Base-by-base conservation (phyloP, 306 rosid species). In the Gleditsia sinensis region DNA sequence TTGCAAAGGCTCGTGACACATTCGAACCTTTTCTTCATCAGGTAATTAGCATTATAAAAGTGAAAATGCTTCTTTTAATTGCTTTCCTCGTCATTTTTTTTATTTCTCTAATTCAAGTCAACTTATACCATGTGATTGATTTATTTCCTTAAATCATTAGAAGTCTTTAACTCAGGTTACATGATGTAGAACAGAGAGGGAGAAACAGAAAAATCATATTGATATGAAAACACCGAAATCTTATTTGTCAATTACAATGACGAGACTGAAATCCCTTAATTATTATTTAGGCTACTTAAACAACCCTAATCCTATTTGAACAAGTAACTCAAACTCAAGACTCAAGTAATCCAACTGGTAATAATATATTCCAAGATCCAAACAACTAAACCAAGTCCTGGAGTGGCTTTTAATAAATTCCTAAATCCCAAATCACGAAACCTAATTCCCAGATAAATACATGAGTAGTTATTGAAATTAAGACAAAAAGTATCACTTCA, bases 21-120 rank as follows among this genome's bases (percentile, higher is more conserved):
- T 91, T 94, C 80, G 97, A 94, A 86, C 98, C 97, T 36, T 94
- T 89, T 83, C 96, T 91, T 78, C 87, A 86, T 83, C 98, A 94
- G 97, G 98, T 94, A 67, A 83, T 67, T 45, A 70, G 45, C 58
- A 24, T 57, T 57, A 75, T 55, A 23, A 48, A 53, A 21, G 5
- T 54, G 60, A 57, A 81, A 24, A 30, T 61, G 9, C 74, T 63
- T 16, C 59, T 34, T 62, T 65, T 67, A 2, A 27, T 48, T 67
- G 58, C 28, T 40, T 48, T 40, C 28, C 4, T 49, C 14, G 1
- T 9, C 3, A 2, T 7, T 9, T 28, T 73, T 64, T 53, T 54
- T 27, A 30, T 74, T 53, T 20, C 55, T 61, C 24, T 25, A 19
- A 48, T 39, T 60, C 27, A 50, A 21, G 61, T 68, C 34, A 33